phyloP scores from a whole-genome alignment of 2,329 filamentous ascomycete genomes.

The Claviceps purpurea region DNA sequence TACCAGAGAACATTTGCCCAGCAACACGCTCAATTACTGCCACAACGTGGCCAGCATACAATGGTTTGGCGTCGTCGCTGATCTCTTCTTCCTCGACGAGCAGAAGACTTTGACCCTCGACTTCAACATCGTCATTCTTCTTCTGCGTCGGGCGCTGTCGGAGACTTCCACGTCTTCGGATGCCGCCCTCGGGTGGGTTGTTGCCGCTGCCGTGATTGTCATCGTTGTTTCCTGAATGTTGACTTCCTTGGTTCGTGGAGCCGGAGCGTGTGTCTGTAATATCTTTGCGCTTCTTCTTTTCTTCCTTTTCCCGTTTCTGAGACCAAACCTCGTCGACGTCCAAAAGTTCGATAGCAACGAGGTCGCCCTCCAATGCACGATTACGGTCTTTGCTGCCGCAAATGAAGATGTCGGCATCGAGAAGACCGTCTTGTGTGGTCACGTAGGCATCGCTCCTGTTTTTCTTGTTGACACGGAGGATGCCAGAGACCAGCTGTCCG shows the following conservation, averaged over 20 bases:
- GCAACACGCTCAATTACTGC: slow-evolving; percentile 94
- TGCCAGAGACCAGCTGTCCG: slow-evolving; percentile 89
- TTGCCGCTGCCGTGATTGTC: slow-evolving; percentile 49
- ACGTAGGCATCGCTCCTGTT: slow-evolving; percentile 98
- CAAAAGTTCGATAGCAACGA: slow-evolving; percentile 88
- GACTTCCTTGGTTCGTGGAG: slow-evolving; percentile 58
- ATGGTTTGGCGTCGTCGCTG: slow-evolving; percentile 92
- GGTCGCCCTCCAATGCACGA: slow-evolving; percentile 86
- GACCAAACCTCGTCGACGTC: slow-evolving; percentile 98
- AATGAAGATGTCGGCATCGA: slow-evolving; percentile 98
- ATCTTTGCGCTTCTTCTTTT: slow-evolving; percentile 99
- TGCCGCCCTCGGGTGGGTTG: slow-evolving; percentile 61
- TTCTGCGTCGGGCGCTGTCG: slow-evolving; percentile 96
- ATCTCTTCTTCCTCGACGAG: slow-evolving; percentile 98
- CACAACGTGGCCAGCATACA: slow-evolving; percentile 94
- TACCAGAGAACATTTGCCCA: slow-evolving; percentile 98
- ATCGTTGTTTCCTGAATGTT: slow-evolving; percentile 48
- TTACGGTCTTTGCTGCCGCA: slow-evolving; percentile 99
- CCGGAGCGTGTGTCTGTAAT: slow-evolving; percentile 81
- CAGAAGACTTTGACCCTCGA: slow-evolving; percentile 91
- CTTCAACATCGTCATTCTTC: slow-evolving; percentile 99
- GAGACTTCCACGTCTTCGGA: slow-evolving; percentile 86
- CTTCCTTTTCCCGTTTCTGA: slow-evolving; percentile 98
- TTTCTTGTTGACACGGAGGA: slow-evolving; percentile 98
- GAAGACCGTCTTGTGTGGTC: slow-evolving; percentile 69